These are phyloP conservation scores for Fusarium coicis DNA, from an alignment of 2,329 filamentous ascomycete genomes.

Conservation along the genomic window DNA sequence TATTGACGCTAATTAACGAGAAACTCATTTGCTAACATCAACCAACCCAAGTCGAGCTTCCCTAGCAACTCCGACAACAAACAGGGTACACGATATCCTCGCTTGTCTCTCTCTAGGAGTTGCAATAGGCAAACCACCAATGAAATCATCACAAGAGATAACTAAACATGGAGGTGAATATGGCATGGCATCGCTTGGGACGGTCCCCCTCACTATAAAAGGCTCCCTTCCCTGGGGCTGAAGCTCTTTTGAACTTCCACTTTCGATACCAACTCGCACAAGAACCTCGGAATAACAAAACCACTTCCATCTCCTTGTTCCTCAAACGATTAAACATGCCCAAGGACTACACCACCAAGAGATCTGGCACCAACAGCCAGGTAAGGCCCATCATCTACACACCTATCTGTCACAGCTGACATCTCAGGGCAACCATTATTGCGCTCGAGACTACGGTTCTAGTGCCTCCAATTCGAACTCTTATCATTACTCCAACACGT, in stretches of 20 bases:
- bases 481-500: constrained; percentile 76
- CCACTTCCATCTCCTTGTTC: neutral
- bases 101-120: neutral
- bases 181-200: neutral
- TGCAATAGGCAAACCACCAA: constrained; percentile 8
- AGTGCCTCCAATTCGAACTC: constrained; percentile 65
- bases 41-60: neutral
- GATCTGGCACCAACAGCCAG: constrained; percentile 71
- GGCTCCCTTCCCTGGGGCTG: neutral
- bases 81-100: neutral
- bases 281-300: neutral
- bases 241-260: neutral
- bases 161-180: neutral
- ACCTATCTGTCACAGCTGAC: neutral
- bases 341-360: constrained; percentile 55
- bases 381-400: constrained; percentile 49
- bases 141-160: neutral
- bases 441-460: constrained; percentile 71
- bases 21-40: neutral
- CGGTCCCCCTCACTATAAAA: neutral
- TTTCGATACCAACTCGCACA: neutral
- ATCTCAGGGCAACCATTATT: constrained; percentile 73
- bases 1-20: neutral
- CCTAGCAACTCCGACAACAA: neutral
- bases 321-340: constrained; percentile 21